These are phyloP conservation scores for Tardiomyces depauwii DNA, from an alignment of 1,139 yeast genomes.

Conservation along the genomic window DNA sequence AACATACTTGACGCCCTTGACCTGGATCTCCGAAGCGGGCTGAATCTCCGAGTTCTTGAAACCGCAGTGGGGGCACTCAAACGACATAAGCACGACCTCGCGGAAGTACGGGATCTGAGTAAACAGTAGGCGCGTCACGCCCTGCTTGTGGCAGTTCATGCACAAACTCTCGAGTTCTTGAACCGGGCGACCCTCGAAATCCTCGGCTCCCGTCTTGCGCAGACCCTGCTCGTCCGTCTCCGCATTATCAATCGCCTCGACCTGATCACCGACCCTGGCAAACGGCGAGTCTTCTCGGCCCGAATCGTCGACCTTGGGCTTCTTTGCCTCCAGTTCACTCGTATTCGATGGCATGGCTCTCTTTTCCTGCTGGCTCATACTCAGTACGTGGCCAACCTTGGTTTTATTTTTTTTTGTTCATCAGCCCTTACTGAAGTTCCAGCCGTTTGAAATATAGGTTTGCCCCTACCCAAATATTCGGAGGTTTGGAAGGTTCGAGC, in stretches of 20 bases:
- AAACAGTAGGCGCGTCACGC: constrained; percentile 69
- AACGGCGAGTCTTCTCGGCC: constrained; percentile 2
- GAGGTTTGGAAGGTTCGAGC: too few species aligned
- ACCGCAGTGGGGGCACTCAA: constrained; percentile 91
- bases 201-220: constrained; percentile 36
- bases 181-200: constrained; percentile 91
- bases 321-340: background rate
- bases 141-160: constrained; percentile 88
- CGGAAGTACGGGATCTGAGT: constrained; percentile 88
- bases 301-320: background rate
- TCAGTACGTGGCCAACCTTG: background rate
- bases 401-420: background rate
- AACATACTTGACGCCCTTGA: constrained; percentile 69
- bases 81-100: constrained; percentile 90
- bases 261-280: constrained; percentile 15
- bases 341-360: background rate
- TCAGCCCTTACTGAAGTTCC: background rate
- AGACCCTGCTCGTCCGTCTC: constrained; percentile 15
- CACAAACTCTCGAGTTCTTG: constrained; percentile 92
- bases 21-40: constrained; percentile 71
- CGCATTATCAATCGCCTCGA: constrained; percentile 10
- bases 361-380: background rate
- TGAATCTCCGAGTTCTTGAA: constrained; percentile 88
- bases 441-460: too few species aligned
- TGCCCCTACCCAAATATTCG: too few species aligned